Percentiles rank a stretch among this genome's conserved stretches.
Evolutionary conservation across 352 stramenopile species (phyloP).

Genomic region (Globisporangium cederbergense): DNA sequence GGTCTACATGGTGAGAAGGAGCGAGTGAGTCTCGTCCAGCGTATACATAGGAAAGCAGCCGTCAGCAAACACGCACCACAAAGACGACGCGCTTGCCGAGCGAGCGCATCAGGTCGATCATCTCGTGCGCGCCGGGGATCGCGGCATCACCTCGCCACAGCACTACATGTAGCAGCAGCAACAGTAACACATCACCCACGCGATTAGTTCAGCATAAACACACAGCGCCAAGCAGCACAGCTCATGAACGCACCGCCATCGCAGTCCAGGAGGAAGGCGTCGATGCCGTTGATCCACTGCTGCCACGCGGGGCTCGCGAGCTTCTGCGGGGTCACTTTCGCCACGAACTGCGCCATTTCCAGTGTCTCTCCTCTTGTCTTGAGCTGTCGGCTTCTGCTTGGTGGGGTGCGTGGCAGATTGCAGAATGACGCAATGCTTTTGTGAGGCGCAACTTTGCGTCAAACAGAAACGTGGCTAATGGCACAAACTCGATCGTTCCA

Average conservation of each 20-base stretch:
- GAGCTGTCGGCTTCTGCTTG: constrained; percentile 5
- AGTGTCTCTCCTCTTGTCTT: background rate
- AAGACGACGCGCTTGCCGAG: constrained; percentile 84
- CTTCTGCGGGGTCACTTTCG: constrained; percentile 29
- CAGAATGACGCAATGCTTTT: constrained; percentile 6
- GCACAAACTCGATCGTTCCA: constrained; percentile 1
- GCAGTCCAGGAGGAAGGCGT: constrained; percentile 82
- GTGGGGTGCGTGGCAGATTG: background rate
- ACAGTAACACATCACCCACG: background rate
- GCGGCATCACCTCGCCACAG: constrained; percentile 62
- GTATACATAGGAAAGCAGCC: constrained; percentile 38
- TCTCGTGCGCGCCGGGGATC: constrained; percentile 62
- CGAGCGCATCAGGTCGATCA: constrained; percentile 60
- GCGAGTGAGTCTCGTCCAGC: background rate
- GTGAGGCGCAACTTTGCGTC: background rate
- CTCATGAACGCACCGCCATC: constrained; percentile 49
- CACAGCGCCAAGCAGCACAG: background rate
- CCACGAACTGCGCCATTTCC: constrained; percentile 15
- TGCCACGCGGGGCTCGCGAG: constrained; percentile 38
- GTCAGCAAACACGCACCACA: constrained; percentile 40
- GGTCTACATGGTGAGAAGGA: constrained; percentile 34
- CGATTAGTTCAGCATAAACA: background rate
- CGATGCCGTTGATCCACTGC: constrained; percentile 58
- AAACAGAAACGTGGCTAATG: constrained; percentile 19
- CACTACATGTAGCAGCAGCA: constrained; percentile 25